Percentiles rank a stretch among this genome's conserved stretches.
phyloP scores from a whole-genome alignment of 1,284 basidiomycete genomes.

The Ceratobasidium sp. region DNA sequence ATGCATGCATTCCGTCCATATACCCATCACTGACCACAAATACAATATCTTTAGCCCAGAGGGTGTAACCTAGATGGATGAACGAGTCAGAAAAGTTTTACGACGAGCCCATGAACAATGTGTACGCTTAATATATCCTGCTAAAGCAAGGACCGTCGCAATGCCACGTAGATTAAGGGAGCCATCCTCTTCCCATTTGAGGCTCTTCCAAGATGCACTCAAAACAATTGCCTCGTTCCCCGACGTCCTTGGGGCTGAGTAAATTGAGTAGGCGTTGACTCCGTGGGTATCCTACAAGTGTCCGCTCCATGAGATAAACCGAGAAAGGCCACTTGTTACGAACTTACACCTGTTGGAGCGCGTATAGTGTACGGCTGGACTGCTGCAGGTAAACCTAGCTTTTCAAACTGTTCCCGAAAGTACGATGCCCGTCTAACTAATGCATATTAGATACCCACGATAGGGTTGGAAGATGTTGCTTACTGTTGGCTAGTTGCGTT shows the following conservation, averaged over 20 bases:
- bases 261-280: constrained; percentile 81
- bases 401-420: constrained; percentile 65
- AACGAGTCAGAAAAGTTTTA: constrained; percentile 17
- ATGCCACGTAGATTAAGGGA: constrained; percentile 86
- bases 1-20: constrained; percentile 91
- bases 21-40: constrained; percentile 91
- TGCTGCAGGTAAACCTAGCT: constrained; percentile 71
- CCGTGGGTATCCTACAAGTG: constrained; percentile 59
- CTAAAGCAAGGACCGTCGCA: constrained; percentile 81
- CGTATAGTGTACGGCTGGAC: constrained; percentile 71
- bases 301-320: not conserved
- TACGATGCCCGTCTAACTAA: constrained; percentile 64
- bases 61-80: constrained; percentile 69
- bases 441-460: constrained; percentile 5
- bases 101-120: constrained; percentile 10
- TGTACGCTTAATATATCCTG: constrained; percentile 81
- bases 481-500: constrained; percentile 76
- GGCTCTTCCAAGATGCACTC: constrained; percentile 86
- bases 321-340: not conserved
- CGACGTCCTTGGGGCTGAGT: constrained; percentile 83
- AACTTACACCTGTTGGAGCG: constrained; percentile 56
- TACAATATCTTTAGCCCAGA: constrained; percentile 94
- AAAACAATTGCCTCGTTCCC: constrained; percentile 91
- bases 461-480: constrained; percentile 49
- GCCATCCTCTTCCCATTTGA: constrained; percentile 52